A percentile compares a stretch with the other conserved stretches of the same genome.
Conservation (phyloP, 331 rosid species). For the Acacia concinna region DNA sequence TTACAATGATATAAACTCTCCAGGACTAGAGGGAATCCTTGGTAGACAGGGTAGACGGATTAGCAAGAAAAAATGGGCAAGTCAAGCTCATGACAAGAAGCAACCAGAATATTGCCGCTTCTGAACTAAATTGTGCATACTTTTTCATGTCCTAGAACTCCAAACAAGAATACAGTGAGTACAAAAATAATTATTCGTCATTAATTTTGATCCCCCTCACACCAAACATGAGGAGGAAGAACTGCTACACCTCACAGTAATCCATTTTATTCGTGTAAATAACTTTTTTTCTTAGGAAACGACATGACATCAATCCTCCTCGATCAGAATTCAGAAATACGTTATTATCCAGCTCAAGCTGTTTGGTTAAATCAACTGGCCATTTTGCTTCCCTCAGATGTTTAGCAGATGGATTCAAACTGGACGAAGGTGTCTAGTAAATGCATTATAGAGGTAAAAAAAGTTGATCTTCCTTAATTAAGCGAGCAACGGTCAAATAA, state of each 20-base stretch:
- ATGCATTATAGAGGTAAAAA: conserved; percentile 5
- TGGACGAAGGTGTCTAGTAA: neutral
- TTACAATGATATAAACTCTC: neutral
- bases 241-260: neutral
- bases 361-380: neutral
- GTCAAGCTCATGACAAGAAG: neutral
- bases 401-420: conserved; percentile 2
- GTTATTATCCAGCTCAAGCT: neutral
- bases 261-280: neutral
- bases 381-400: conserved; percentile 3
- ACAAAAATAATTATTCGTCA: neutral
- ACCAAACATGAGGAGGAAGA: neutral
- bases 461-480: neutral
- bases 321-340: neutral
- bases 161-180: neutral
- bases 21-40: neutral
- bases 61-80: neutral
- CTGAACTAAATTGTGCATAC: conserved; percentile 19
- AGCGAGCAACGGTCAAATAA: neutral
- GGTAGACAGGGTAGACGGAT: neutral
- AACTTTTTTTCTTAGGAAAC: neutral
- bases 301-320: neutral
- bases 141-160: neutral
- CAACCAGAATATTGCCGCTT: neutral
- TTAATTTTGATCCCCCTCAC: conserved; percentile 12